Conservation (phyloP, 805 yeast species). For the Nakazawaea pomicola region DNA sequence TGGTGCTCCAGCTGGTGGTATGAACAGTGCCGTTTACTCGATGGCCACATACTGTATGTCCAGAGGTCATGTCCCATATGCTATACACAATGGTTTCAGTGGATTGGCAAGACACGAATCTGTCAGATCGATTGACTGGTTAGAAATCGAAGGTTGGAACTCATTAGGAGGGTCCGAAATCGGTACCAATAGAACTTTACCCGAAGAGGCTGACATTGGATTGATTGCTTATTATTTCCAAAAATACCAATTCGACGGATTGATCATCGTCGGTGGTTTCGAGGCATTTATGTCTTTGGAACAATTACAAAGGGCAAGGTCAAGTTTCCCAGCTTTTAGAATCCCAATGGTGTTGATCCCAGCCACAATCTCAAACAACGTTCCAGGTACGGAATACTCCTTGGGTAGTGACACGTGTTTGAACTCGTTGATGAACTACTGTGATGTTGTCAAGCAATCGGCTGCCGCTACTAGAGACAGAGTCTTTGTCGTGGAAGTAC, state of each 20-base stretch:
- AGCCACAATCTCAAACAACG: conserved; percentile 76
- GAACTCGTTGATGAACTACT: conserved; percentile 63
- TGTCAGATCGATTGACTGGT: conserved; percentile 58
- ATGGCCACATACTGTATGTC: conserved; percentile 73
- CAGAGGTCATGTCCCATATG: conserved; percentile 67
- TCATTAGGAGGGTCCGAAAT: conserved; percentile 74
- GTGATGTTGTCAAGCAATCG: conserved; percentile 75
- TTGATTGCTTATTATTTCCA: conserved; percentile 68
- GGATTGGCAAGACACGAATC: conserved; percentile 64
- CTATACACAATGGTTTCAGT: conserved; percentile 68
- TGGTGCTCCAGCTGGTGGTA: conserved; percentile 79
- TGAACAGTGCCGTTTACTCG: conserved; percentile 74
- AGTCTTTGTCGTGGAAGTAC: conserved; percentile 77
- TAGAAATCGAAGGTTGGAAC: conserved; percentile 70
- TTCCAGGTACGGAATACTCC: conserved; percentile 79
- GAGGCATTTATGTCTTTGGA: conserved; percentile 73
- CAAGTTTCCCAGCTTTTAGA: conserved; percentile 62
- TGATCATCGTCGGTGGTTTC: conserved; percentile 75
- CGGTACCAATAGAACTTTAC: conserved; percentile 73
- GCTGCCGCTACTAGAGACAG: conserved; percentile 77
- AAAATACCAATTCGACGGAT: conserved; percentile 63
- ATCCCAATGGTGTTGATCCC: conserved; percentile 78
- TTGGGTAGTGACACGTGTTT: conserved; percentile 73
- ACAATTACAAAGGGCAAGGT: conserved; percentile 57
- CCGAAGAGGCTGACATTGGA: conserved; percentile 62